Evolutionary conservation across 176 grass and related monocot species (phyloP), one percentile per base, ranked within the genome.

Genomic region (Coix lacrymajobi): DNA sequence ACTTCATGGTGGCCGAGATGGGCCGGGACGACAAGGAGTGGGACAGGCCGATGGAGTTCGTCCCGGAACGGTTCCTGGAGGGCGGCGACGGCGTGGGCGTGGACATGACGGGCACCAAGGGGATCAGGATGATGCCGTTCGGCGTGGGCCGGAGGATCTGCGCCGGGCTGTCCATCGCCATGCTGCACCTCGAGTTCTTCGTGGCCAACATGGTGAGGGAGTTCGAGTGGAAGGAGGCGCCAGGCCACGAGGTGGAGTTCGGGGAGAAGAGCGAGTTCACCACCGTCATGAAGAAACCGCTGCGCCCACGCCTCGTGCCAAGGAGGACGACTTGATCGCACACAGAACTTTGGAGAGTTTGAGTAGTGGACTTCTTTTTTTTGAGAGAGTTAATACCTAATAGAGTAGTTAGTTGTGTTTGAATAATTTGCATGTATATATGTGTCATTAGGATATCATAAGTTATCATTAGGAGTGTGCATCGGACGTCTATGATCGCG

Each of bases 151-250:
- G 77, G 73, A 86, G 87, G 83, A 83, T 89, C 48, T 92, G 90
- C 79, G 51, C 90, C 2, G 86, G 83, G 29, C 32, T 86, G 7
- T 63, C 68, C 16, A 31, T 89, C 34, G 86, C 86, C 31, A 86
- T 94, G 86, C 81, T 94, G 58, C 84, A 89, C 79, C 73, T 94
- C 22, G 80, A 92, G 87, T 94, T 80, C 83, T 88, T 94, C 33
- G 79, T 94, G 1, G 92, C 82, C 19, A 90, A 86, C 87, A 61
- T 94, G 51, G 83, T 94, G 6, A 67, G 64, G 62, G 92, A 88
- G 72, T 94, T 88, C 40, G 85, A 91, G 60, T 94, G 92, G 92
- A 69, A 16, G n/a, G 74, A 70, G 28, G 85, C 80, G 25, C 78
- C 81, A 1, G 90, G 79, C 1, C 48, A 88, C 3, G 83, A 92